phyloP scores from a whole-genome alignment of 2,329 filamentous ascomycete genomes.

The Pseudogymnoascus sp. region DNA sequence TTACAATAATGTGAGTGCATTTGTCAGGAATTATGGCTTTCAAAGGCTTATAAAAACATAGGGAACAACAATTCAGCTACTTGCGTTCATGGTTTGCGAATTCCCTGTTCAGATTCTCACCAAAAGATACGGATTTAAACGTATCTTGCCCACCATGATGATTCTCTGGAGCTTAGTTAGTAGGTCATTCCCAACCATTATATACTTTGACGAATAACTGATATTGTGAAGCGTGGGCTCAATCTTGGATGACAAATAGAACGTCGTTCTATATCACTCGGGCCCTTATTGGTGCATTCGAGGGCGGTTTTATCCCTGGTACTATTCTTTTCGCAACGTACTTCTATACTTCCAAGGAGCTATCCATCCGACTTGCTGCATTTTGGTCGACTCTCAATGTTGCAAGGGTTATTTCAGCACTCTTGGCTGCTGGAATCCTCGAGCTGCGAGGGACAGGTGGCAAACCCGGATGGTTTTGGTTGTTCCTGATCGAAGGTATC shows the following conservation, averaged over 20 bases:
- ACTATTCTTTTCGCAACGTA: constrained; percentile 61
- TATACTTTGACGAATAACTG: constrained; percentile 25
- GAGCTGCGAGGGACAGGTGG: constrained; percentile 43
- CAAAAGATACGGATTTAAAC: constrained; percentile 51
- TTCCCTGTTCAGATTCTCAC: constrained; percentile 51
- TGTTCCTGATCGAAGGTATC: constrained; percentile 38
- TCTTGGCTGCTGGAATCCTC: constrained; percentile 40
- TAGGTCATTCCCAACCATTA: not conserved
- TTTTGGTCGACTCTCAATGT: constrained; percentile 55
- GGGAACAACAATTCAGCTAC: constrained; percentile 48
- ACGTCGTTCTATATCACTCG: constrained; percentile 43
- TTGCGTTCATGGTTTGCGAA: constrained; percentile 48
- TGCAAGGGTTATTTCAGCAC: constrained; percentile 38
- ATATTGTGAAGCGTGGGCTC: constrained; percentile 35
- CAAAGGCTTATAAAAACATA: constrained; percentile 6
- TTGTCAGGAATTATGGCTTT: constrained; percentile 31
- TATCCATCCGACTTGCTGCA: constrained; percentile 57
- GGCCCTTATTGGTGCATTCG: constrained; percentile 45
- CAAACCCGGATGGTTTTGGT: constrained; percentile 49
- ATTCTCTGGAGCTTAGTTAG: constrained; percentile 43
- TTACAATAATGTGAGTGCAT: constrained; percentile 43
- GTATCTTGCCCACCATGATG: constrained; percentile 47
- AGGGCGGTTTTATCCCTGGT: constrained; percentile 52
- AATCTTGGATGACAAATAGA: constrained; percentile 43
- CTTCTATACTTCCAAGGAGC: constrained; percentile 62